Evolutionary conservation across 257 asterid genomes (phyloP).

Genomic region (Capsicum baccatum): DNA sequence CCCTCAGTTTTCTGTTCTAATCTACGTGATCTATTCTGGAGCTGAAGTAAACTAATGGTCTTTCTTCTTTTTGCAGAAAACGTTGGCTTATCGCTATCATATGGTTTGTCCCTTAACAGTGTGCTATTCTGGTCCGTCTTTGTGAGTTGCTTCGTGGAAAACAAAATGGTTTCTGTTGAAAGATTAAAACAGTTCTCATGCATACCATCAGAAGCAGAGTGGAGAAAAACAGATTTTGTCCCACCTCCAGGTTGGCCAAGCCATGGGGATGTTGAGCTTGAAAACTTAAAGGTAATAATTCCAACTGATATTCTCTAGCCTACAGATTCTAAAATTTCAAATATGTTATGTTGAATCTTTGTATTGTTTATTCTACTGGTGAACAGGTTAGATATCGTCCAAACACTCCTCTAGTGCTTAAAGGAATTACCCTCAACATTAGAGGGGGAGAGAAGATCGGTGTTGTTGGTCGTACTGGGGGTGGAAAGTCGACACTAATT

Average conservation of each 20-base stretch:
- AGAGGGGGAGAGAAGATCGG: constrained; percentile 94
- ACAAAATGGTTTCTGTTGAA: constrained; percentile 96
- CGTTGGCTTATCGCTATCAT: constrained; percentile 85
- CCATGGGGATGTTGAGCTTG: constrained; percentile 69
- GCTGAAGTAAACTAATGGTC: not conserved
- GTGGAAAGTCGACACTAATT: constrained; percentile 93
- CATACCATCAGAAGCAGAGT: constrained; percentile 86
- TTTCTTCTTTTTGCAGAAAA: constrained; percentile 59
- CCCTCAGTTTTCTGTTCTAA: not conserved
- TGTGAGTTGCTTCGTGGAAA: constrained; percentile 83
- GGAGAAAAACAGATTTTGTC: constrained; percentile 62
- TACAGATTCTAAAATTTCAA: not conserved
- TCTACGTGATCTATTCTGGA: not conserved
- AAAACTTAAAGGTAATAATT: constrained; percentile 59
- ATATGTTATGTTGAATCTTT: not conserved
- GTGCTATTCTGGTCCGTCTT: constrained; percentile 69
- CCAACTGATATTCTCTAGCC: not conserved
- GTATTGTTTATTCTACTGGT: constrained; percentile 28
- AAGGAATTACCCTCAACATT: constrained; percentile 77
- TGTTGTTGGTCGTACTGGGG: constrained; percentile 97
- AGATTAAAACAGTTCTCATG: constrained; percentile 86
- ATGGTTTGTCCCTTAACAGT: constrained; percentile 80
- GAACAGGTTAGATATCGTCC: constrained; percentile 87
- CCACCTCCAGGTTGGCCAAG: constrained; percentile 87
- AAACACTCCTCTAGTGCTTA: constrained; percentile 83